Base-by-base conservation (phyloP, 2,329 filamentous ascomycete species). In the Coniochaeta sp. region DNA sequence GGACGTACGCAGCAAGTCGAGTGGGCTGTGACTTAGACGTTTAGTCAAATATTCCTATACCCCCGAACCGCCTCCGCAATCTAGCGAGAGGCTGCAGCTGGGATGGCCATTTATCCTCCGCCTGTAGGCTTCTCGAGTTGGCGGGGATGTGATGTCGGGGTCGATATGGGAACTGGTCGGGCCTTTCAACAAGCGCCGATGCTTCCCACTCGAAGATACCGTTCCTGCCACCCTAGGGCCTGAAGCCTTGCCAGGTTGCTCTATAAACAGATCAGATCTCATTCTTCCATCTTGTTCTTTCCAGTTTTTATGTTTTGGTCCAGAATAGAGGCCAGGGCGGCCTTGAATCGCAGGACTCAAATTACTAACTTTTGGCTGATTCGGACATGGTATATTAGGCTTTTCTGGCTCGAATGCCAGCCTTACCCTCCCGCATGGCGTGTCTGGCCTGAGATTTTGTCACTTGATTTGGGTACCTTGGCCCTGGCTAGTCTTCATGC, bases 291-390 rank as follows among this genome's bases (percentile, higher is more conserved):
- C 26, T 36, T 36, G 9, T 58, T 32, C 34, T 44, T 17, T 34
- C n/a, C 32, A 17, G 26, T 44, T 44, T 60, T 28, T 58, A 24
- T 22, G 42, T n/a, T 34, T 50, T 42, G 22, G 4, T 26, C 50
- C 26, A 34, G 26, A 56, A 38, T 19, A 38, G n/a, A 56, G 54
- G 52, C 47, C 57, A 38, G 52, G 60, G 36, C n/a, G 44, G 36
- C 42, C 4, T 30, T 24, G 5, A 42, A 42, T 3, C 47, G 44
- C 61, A 62, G 64, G 28, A 36, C 28, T 62, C 63, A 67, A 66
- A 66, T 67, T 65, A 47, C 54, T 60, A 57, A 62, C 40, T 69
- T 69, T 66, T 67, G 68, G 67, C 68, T 69, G 68, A 69, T 68
- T 59, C 65, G 63, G 63, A 65, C 61, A 61, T 65, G 64, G 63